Evolutionary conservation across 192 early-diverging fungal genomes (phyloP).

Genomic region (Ambispora gerdemannii): DNA sequence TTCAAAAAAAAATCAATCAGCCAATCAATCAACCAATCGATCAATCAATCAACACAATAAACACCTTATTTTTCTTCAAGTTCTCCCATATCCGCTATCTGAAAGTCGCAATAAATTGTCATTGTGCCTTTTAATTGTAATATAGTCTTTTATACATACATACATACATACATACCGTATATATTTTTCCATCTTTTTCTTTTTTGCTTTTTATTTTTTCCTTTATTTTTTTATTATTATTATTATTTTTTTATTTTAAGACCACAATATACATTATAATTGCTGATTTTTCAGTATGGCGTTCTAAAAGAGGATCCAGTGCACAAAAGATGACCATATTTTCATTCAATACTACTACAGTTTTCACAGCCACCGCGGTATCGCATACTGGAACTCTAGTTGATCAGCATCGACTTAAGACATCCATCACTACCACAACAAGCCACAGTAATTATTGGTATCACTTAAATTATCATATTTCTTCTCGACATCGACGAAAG

Average conservation of each 20-base stretch:
- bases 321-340: constrained; percentile 25
- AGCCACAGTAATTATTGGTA: constrained; percentile 4
- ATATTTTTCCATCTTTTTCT: constrained; percentile 24
- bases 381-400: constrained; percentile 7
- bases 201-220: no score
- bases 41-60: no score
- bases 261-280: background rate
- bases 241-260: constrained; percentile 3
- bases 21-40: no score
- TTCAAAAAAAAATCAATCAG: no score
- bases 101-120: background rate
- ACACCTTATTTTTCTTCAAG: background rate
- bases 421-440: background rate
- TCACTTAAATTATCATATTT: background rate
- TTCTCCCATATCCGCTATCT: background rate
- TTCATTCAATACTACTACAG: constrained; percentile 27
- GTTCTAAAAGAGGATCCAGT: constrained; percentile 26
- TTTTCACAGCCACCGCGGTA: constrained; percentile 7
- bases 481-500: constrained; percentile 3
- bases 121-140: constrained; percentile 23
- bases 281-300: constrained; percentile 26
- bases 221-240: constrained; percentile 13
- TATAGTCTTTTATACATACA: constrained; percentile 24
- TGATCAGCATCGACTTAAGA: background rate
- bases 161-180: background rate